Conservation (phyloP, 768 basidiomycete species). For the Phallus indusiatus region DNA sequence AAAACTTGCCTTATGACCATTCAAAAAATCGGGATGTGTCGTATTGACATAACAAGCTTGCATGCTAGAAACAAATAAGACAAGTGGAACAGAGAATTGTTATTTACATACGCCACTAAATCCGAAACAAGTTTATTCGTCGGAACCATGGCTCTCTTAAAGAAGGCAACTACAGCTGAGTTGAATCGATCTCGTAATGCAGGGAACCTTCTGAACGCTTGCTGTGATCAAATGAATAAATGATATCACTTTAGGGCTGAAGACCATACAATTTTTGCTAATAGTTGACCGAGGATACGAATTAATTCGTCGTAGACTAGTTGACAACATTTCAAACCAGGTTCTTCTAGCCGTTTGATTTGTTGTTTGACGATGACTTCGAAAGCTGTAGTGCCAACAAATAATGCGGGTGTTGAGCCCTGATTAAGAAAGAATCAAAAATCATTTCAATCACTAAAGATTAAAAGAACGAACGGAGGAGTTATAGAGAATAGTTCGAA, state of each 20-base stretch:
- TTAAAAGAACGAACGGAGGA: conserved; percentile 64
- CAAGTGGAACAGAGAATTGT: background rate
- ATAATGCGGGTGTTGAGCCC: conserved; percentile 94
- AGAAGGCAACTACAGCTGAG: conserved; percentile 90
- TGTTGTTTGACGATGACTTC: conserved; percentile 99
- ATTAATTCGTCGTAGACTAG: conserved; percentile 97
- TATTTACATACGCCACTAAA: conserved; percentile 68
- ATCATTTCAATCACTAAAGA: background rate
- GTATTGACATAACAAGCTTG: conserved; percentile 99
- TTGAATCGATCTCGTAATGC: conserved; percentile 97
- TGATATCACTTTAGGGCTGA: background rate
- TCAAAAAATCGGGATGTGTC: conserved; percentile 97
- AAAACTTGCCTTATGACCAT: conserved; percentile 69
- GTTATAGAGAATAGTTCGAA: conserved; percentile 92
- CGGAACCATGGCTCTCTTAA: conserved; percentile 88
- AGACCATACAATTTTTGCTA: conserved; percentile 73
- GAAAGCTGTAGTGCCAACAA: conserved; percentile 95
- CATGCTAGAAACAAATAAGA: conserved; percentile 47
- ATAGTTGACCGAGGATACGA: conserved; percentile 84
- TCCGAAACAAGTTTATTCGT: conserved; percentile 93
- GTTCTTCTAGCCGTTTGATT: conserved; percentile 94
- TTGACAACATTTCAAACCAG: conserved; percentile 86
- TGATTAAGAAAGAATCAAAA: conserved; percentile 21
- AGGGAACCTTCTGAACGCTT: conserved; percentile 94
- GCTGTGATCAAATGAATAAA: conserved; percentile 34